Conservation (phyloP, 2,329 filamentous ascomycete species). For the Stagonosporopsis vannaccii region DNA sequence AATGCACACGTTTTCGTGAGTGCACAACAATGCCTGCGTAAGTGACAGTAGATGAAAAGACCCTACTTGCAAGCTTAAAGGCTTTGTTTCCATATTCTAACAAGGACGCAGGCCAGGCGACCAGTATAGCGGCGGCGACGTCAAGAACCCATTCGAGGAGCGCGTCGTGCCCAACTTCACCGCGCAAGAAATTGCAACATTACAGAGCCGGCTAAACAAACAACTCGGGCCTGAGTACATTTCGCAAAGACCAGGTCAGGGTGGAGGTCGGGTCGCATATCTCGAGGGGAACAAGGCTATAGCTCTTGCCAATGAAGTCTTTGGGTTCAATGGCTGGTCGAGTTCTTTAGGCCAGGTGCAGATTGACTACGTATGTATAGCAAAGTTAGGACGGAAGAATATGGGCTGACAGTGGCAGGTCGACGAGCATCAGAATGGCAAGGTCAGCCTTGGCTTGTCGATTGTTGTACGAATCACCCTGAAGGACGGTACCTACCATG, state of each 20-base stretch:
- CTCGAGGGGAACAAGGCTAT: conserved; percentile 97
- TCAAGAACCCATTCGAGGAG: conserved; percentile 83
- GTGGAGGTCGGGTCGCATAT: conserved; percentile 88
- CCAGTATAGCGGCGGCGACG: conserved; percentile 45
- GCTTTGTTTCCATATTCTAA: conserved; percentile 21
- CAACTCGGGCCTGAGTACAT: conserved; percentile 97
- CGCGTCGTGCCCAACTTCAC: conserved; percentile 80
- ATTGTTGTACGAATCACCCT: conserved; percentile 91
- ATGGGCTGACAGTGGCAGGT: conserved; percentile 57
- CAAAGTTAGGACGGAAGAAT: background rate
- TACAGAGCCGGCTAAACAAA: conserved; percentile 86
- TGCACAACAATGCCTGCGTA: conserved; percentile 46
- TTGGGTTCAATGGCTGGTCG: conserved; percentile 98
- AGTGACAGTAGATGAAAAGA: conserved; percentile 16
- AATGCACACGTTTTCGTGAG: conserved; percentile 35
- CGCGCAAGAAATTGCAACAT: conserved; percentile 85
- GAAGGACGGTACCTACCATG: conserved; percentile 93
- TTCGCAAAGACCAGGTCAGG: conserved; percentile 82
- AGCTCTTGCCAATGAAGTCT: conserved; percentile 90
- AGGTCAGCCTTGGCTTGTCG: conserved; percentile 83
- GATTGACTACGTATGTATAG: conserved; percentile 79
- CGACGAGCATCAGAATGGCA: conserved; percentile 82
- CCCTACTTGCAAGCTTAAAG: background rate
- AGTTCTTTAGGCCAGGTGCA: conserved; percentile 94
- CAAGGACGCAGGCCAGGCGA: conserved; percentile 44